Evolutionary conservation across 2,329 filamentous ascomycete genomes (phyloP).

Genomic region (Chaetomium sp.): DNA sequence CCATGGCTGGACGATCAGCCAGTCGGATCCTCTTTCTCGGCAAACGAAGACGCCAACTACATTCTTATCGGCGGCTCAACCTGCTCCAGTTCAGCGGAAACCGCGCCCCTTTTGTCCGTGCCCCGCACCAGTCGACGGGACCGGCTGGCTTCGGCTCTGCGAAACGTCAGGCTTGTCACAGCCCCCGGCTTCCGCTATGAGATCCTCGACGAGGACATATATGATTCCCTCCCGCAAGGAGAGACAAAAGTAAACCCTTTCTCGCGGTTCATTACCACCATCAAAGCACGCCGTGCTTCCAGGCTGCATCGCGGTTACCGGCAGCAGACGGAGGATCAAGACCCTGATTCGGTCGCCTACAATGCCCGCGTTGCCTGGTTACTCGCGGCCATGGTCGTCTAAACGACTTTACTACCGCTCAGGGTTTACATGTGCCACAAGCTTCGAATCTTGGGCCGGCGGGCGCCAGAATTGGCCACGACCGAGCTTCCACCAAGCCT

Average conservation of each 20-base stretch:
- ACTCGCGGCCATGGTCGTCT: constrained; percentile 12
- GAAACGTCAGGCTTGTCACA: not conserved
- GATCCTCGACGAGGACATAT: not conserved
- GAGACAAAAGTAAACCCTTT: not conserved
- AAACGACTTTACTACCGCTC: not conserved
- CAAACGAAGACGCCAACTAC: not conserved
- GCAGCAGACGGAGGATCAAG: not conserved
- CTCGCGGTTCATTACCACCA: constrained; percentile 1
- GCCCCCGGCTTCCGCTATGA: not conserved
- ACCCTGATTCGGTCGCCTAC: not conserved
- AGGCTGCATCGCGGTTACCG: not conserved
- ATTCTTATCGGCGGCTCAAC: not conserved
- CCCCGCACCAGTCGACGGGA: not conserved
- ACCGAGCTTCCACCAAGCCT: not conserved
- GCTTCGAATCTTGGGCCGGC: not conserved
- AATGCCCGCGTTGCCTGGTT: constrained; percentile 11
- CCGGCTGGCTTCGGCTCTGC: not conserved
- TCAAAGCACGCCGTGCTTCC: not conserved
- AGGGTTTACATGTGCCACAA: not conserved
- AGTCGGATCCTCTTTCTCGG: not conserved
- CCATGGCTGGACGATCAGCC: constrained; percentile 12
- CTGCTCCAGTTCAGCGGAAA: not conserved
- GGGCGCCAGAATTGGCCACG: not conserved
- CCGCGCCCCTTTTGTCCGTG: not conserved
- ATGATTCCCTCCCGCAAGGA: not conserved